These are phyloP conservation scores for Boletus reticulatus DNA, from an alignment of 768 basidiomycete species.

Conservation along the genomic window DNA sequence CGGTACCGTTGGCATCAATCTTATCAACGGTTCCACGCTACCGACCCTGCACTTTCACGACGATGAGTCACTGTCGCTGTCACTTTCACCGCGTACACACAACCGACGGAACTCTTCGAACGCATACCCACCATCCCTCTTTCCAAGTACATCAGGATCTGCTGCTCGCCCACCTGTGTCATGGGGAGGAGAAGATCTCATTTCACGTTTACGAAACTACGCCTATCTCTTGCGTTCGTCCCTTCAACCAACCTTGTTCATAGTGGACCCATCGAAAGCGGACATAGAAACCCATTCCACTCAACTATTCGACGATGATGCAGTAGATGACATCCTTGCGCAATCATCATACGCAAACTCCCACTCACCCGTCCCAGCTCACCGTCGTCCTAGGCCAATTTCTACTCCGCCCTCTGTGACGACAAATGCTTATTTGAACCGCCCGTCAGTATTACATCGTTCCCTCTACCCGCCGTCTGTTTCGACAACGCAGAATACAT, in stretches of 20 bases:
- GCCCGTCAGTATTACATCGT: conserved; percentile 78
- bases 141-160: conserved; percentile 44
- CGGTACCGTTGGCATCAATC: conserved; percentile 86
- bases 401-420: conserved; percentile 35
- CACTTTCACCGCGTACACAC: conserved; percentile 40
- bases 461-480: conserved; percentile 60
- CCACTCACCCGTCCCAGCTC: conserved; percentile 80
- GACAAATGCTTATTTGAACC: conserved; percentile 57
- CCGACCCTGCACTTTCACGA: conserved; percentile 96
- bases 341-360: conserved; percentile 76
- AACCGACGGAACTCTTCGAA: conserved; percentile 38
- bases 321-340: conserved; percentile 82
- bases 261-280: conserved; percentile 89
- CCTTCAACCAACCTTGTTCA: conserved; percentile 80
- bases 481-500: conserved; percentile 49
- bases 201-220: conserved; percentile 72
- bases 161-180: conserved; percentile 45
- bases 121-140: conserved; percentile 63
- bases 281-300: conserved; percentile 92
- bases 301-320: conserved; percentile 80
- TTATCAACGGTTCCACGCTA: conserved; percentile 80
- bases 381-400: conserved; percentile 71
- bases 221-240: conserved; percentile 82
- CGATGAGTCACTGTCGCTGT: conserved; percentile 86
- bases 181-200: conserved; percentile 88